A percentile compares a stretch with the other conserved stretches of the same genome.
Evolutionary conservation across 2,329 filamentous ascomycete genomes (phyloP).

Genomic region (Uncinocarpus reesii): DNA sequence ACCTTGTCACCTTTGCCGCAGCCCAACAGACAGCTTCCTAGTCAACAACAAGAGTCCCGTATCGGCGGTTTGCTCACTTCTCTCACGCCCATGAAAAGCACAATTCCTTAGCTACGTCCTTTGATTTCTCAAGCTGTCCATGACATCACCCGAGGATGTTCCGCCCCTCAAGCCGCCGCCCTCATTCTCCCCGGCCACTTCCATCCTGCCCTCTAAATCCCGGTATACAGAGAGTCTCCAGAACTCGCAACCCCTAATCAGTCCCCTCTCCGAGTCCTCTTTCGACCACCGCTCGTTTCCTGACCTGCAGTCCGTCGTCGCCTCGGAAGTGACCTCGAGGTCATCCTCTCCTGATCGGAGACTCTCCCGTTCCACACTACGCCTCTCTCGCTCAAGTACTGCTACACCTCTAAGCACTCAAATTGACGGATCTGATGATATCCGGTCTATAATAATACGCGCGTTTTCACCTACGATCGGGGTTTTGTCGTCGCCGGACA

Average conservation of each 20-base stretch:
- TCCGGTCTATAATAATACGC: constrained; percentile 59
- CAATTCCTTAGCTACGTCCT: not conserved
- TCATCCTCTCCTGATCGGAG: constrained; percentile 57
- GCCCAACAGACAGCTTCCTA: constrained; percentile 3
- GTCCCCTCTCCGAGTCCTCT: constrained; percentile 42
- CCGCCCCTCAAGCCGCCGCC: constrained; percentile 57
- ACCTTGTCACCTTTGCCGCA: not conserved
- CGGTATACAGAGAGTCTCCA: constrained; percentile 44
- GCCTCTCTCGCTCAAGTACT: constrained; percentile 39
- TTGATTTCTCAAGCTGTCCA: constrained; percentile 38
- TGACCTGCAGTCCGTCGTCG: constrained; percentile 45
- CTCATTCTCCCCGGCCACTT: constrained; percentile 56
- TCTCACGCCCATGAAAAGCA: constrained; percentile 8
- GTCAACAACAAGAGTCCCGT: not conserved
- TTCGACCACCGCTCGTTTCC: constrained; percentile 44
- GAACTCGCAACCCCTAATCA: constrained; percentile 38
- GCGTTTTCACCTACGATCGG: constrained; percentile 85
- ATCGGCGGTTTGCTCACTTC: not conserved
- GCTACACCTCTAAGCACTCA: constrained; percentile 44
- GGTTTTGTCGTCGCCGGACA: constrained; percentile 77
- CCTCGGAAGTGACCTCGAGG: constrained; percentile 58
- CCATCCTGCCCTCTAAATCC: constrained; percentile 50
- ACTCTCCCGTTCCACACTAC: constrained; percentile 45
- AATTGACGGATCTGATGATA: constrained; percentile 45
- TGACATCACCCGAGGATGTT: constrained; percentile 59